Evolutionary conservation across 192 early-diverging fungal genomes (phyloP), one percentile per base, ranked within the genome.

Genomic region (Rhizoclosmatium globosum): DNA sequence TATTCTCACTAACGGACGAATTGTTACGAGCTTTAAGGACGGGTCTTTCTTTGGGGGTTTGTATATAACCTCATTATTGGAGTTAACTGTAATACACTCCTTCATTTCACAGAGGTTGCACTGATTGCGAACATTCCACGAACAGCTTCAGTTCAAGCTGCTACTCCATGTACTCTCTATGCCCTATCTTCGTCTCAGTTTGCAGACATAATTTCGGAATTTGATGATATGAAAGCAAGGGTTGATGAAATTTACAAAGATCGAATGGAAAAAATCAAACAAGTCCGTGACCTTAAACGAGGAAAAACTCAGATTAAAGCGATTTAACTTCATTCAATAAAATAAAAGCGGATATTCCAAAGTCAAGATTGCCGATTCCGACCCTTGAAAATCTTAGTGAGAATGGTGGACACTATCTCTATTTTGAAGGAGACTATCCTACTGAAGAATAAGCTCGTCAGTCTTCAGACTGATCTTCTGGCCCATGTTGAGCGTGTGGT

Each of bases 1-100:
- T 31, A 77, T 87, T 66, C 75, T 83, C 13, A 78, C 86, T 1
- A 78, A 82, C 47, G 71, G 76, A 1, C 76, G 74, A 3, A 41
- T 58, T 44, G 78, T 81, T n/a, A 82, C 74, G n/a, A 65, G 74
- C 1, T 69, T 88, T 3, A 38, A 48, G 3, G 71, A 81, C 46
- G 85, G 85, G 0, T 60, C 57, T 38, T 87, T 82, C 65, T 86
- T 86, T 78, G 86, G 86, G 43, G 66, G 79, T 79, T 65, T 64
- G 42, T 47, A 17, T 17, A 13, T 23, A 19, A 13, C 15, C 15
- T 66, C 15, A 15, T 39, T 66, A 0, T 31, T 31, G 38, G 15
- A 13, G 15, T 41, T 13, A 17, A 39, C n/a, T 23, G 15, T 15
- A 15, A 57, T 17, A 0, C 15, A 57, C n/a, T 1, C n/a, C 15